Base-by-base conservation (phyloP, 2,329 filamentous ascomycete species). In the Madurella mycetomatis region DNA sequence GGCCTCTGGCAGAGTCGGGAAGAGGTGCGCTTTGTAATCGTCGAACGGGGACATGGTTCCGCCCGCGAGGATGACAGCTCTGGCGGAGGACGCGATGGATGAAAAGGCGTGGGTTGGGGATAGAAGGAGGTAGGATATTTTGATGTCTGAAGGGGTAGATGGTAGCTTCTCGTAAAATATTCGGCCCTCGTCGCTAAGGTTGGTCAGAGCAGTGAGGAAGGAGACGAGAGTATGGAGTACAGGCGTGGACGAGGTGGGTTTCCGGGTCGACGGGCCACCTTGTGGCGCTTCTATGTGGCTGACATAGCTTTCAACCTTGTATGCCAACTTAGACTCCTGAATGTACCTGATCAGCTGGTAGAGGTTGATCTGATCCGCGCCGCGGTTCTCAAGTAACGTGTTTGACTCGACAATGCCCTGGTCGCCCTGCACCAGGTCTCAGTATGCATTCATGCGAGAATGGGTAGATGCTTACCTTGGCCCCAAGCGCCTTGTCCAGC, bases 1-100 rank as follows among this genome's bases (percentile, higher is more conserved):
- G 0, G 75, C 70, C 0, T 77, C 62, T 0, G 81, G 67, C 0
- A 96, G 70, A 47, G 88, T 86, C 0, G 92, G 88, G 58, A 99
- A 94, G 0, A 99, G 77, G 64, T 96, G 89, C 4, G 87, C 80
- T 37, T 81, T 85, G 70, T 96, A 99, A 72, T 97, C 94, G 19
- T 86, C 82, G 75, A 97, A 95, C 0, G 94, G 94, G 2, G 94
- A 95, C 94, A 99, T 97, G 25, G 94, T 99, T 18, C 94, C 94
- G 54, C 94, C 94, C 0, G 92, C 94, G 3, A 99, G 76, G 41
- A 99, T 87, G 3, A 99, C 88, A 1, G 92, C 89, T 54, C 91
- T 81, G 0, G 94, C 90, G 58, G 88, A 85, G 31, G 89, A 84
- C 1, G 92, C 90, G 49, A 97, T 87, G 11, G 92, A 88, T 8